Evolutionary conservation across 768 basidiomycete genomes (phyloP).

Genomic region (Gymnopilus dilepis): DNA sequence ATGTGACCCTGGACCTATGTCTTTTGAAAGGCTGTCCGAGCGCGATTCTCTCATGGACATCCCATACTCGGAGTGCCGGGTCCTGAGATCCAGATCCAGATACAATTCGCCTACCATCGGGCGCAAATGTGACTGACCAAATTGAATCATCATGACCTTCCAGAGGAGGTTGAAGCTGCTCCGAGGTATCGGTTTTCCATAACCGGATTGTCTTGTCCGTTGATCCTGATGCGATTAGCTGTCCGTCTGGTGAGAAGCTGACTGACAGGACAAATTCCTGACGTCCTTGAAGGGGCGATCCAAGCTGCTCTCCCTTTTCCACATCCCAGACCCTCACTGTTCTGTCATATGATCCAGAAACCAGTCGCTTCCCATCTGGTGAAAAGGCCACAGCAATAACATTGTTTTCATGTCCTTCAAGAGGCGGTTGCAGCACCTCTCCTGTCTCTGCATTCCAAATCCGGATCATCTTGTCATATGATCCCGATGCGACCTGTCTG

Average conservation of each 20-base stretch:
- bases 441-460: too few relatives aligned
- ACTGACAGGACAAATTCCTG: background rate
- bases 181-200: too few relatives aligned
- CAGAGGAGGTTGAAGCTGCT: too few relatives aligned
- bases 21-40: too few relatives aligned
- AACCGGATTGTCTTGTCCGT: too few relatives aligned
- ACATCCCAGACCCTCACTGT: constrained; percentile 20
- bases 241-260: too few relatives aligned
- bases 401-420: background rate
- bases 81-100: background rate
- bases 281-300: background rate
- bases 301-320: background rate
- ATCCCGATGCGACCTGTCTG: constrained; percentile 7
- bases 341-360: constrained; percentile 8
- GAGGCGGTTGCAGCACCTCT: too few relatives aligned
- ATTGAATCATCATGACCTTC: too few relatives aligned
- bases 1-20: too few relatives aligned
- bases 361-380: constrained; percentile 13
- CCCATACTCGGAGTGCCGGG: background rate
- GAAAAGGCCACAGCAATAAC: constrained; percentile 1
- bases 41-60: too few relatives aligned
- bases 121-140: too few relatives aligned
- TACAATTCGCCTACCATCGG: background rate
- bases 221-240: too few relatives aligned
- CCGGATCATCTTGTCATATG: constrained; percentile 5